These are phyloP conservation scores for Barnettozyma vustinii DNA, from an alignment of 805 yeast species.

Conservation along the genomic window DNA sequence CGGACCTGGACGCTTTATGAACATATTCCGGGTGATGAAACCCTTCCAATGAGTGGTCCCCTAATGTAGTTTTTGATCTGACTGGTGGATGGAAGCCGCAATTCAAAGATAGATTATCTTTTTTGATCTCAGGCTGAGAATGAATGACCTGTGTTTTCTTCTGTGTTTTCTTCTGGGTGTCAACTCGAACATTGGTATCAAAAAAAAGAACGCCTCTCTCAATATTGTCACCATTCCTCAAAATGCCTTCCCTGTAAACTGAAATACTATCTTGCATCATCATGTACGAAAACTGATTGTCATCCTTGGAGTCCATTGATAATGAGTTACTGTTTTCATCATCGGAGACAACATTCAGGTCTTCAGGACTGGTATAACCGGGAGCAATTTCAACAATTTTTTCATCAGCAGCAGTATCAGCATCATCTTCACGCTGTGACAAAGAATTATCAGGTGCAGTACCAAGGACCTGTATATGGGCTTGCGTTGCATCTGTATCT, in stretches of 20 bases:
- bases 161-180: background rate
- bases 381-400: background rate
- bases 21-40: background rate
- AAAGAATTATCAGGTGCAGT: slow-evolving; percentile 20
- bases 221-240: background rate
- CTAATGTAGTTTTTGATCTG: background rate
- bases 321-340: slow-evolving; percentile 13
- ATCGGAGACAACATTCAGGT: slow-evolving; percentile 21
- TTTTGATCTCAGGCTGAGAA: slow-evolving; percentile 1
- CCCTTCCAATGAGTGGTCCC: no score
- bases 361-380: slow-evolving; percentile 5
- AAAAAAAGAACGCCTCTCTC: background rate
- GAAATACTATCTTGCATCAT: slow-evolving; percentile 22
- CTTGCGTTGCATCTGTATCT: slow-evolving; percentile 3
- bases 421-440: background rate
- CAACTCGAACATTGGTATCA: background rate
- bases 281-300: slow-evolving; percentile 6
- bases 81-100: background rate
- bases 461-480: slow-evolving; percentile 21
- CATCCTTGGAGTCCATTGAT: background rate
- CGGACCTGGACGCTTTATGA: no score
- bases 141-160: background rate
- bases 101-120: background rate
- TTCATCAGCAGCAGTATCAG: background rate
- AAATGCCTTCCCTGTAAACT: slow-evolving; percentile 4